phyloP scores from a whole-genome alignment of 768 basidiomycete genomes.

The Podaxis sp. region DNA sequence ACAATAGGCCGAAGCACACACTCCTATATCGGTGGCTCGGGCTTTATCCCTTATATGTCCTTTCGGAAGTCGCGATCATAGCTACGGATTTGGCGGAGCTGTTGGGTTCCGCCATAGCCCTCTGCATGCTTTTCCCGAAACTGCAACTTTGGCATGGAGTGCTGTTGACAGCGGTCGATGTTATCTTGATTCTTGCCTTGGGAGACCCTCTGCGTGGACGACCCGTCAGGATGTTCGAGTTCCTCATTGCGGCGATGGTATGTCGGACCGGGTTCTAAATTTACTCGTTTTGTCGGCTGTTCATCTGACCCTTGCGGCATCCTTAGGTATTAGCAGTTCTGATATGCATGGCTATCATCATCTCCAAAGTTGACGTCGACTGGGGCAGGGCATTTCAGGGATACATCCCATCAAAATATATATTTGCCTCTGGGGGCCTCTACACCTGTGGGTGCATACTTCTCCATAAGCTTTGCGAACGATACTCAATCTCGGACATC shows the following conservation, averaged over 20 bases:
- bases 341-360: constrained; percentile 75
- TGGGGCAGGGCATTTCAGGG: constrained; percentile 79
- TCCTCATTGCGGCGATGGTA: constrained; percentile 62
- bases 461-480: not conserved
- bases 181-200: constrained; percentile 67
- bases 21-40: constrained; percentile 56
- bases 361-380: constrained; percentile 65
- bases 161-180: constrained; percentile 66
- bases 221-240: constrained; percentile 70
- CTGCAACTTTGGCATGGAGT: constrained; percentile 73
- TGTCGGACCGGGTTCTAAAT: constrained; percentile 19
- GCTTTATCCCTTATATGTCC: constrained; percentile 63
- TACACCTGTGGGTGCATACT: constrained; percentile 57
- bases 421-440: constrained; percentile 55
- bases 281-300: not conserved
- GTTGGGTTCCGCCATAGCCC: constrained; percentile 77
- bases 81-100: constrained; percentile 82
- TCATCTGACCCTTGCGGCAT: not conserved
- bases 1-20: constrained; percentile 62
- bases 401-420: constrained; percentile 67
- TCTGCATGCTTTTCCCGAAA: constrained; percentile 70
- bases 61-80: constrained; percentile 72
- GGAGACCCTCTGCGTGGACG: constrained; percentile 67
- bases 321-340: constrained; percentile 67
- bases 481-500: not conserved